Base-by-base conservation (phyloP, 1,284 basidiomycete species). In the Microbotryum saponariae region DNA sequence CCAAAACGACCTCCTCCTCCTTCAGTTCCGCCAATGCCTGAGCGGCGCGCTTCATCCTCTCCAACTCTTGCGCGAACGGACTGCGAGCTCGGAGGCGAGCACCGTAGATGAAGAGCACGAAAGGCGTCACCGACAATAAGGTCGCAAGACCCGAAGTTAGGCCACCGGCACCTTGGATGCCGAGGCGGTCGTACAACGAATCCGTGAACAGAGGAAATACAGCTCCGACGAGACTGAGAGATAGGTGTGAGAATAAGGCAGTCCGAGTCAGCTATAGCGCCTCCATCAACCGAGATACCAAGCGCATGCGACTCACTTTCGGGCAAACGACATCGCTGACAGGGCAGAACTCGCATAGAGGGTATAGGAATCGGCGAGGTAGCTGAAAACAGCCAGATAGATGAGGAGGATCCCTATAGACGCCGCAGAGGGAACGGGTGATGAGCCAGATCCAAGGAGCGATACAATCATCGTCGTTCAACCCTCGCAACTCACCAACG, bases 1-100 rank as follows among this genome's bases (percentile, higher is more conserved):
- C 37, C 14, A 42, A 6, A 12, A 42, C 14, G 14, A 42, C 37
- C 16, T 42, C 37, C 37, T 42, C 16, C 37, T 42, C 37, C 37
- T 12, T 16, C 12, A 42, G 9, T 12, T 42, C 37, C 37, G 37
- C 37, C 37, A 18, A 12, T 12, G 12, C 14, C 16, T 42, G 37
- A 42, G 37, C 37, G 14, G 14, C 37, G 37, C 37, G 10, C 16
- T 16, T 42, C 37, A 42, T 42, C 59, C 93, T 82, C 74, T 97
- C 94, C 58, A 97, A 82, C 45, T 64, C 60, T 31, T 56, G 49
- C 16, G 67, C 67, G 48, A 68, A 68, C 1, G 63, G 60, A n/a
- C 58, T 60, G 4, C 67, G 49, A 3, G 62, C 58, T 8, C 67
- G 58, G 2, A 69, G 53, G 0, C 52, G 23, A 0, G 57, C 51